Conservation (phyloP, 768 basidiomycete species). For the Mycena pura region DNA sequence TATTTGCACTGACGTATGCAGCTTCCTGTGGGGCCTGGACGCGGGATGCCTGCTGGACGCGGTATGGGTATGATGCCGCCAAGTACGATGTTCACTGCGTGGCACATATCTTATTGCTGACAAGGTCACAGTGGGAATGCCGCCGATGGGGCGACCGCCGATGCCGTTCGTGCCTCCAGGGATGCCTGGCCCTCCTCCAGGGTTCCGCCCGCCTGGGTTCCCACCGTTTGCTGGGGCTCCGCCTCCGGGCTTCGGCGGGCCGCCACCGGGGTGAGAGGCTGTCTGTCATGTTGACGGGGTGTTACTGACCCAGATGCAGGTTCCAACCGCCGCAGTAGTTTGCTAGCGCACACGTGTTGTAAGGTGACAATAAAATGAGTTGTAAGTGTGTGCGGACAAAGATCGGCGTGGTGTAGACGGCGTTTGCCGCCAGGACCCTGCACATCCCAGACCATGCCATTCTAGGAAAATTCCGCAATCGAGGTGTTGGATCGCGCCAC, state of each 20-base stretch:
- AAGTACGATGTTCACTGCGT: slow-evolving; percentile 52
- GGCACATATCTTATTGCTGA: slow-evolving; percentile 24
- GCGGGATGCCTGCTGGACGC: slow-evolving; percentile 94
- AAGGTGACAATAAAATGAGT: slow-evolving; percentile 11
- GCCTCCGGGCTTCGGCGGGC: slow-evolving; percentile 80
- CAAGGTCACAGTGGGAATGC: slow-evolving; percentile 58
- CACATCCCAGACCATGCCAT: too few relatives aligned
- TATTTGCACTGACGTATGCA: too few relatives aligned
- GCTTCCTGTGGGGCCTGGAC: slow-evolving; percentile 89
- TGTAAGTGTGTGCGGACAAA: too few relatives aligned
- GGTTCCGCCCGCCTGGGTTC: slow-evolving; percentile 85
- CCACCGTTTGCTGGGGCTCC: slow-evolving; percentile 81
- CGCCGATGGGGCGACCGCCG: slow-evolving; percentile 69
- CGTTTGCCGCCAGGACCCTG: slow-evolving; percentile 3
- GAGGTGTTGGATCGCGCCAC: slow-evolving; percentile 3
- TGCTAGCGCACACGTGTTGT: slow-evolving; percentile 17
- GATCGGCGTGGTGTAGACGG: background rate
- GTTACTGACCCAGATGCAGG: slow-evolving; percentile 31
- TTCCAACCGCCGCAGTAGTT: slow-evolving; percentile 59
- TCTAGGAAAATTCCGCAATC: slow-evolving; percentile 23
- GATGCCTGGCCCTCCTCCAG: slow-evolving; percentile 87
- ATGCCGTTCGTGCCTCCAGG: slow-evolving; percentile 74
- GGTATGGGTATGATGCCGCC: slow-evolving; percentile 97
- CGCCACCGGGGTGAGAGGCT: slow-evolving; percentile 78
- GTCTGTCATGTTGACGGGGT: slow-evolving; percentile 3